Percentiles rank a stretch among this genome's conserved stretches.
Evolutionary conservation across 1,284 basidiomycete species (phyloP).

Genomic region (Papiliotrema nemorosa): DNA sequence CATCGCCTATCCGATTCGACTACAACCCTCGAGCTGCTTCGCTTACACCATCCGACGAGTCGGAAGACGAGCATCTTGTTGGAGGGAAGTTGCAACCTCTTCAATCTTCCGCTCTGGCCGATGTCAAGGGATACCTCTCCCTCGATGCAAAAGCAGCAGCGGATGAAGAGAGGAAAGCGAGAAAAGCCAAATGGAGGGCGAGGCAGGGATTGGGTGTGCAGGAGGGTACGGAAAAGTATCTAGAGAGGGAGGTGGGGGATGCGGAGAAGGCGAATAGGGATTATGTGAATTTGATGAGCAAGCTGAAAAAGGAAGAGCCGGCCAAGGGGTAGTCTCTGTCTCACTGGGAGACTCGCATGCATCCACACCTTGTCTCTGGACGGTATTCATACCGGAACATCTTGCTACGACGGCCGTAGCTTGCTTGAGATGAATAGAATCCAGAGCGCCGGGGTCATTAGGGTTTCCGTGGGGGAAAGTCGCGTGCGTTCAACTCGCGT

Average conservation of each 20-base stretch:
- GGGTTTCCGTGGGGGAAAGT: too few species aligned
- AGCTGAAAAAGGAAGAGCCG: conserved; percentile 34
- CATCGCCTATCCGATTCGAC: conserved; percentile 16
- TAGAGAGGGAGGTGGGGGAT: conserved; percentile 27
- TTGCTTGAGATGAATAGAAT: too few species aligned
- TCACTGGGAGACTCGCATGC: too few species aligned
- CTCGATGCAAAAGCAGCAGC: conserved; percentile 65
- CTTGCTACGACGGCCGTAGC: too few species aligned
- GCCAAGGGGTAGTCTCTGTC: too few species aligned
- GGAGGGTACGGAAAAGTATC: conserved; percentile 30
- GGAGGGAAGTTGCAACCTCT: conserved; percentile 54
- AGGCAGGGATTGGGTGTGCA: conserved; percentile 50
- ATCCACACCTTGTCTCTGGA: too few species aligned
- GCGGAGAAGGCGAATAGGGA: conserved; percentile 45
- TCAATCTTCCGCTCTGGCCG: conserved; percentile 68
- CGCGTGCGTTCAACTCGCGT: too few species aligned
- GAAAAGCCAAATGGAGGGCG: conserved; percentile 68
- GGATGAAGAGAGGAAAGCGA: conserved; percentile 61
- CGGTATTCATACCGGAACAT: too few species aligned
- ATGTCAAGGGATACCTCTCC: conserved; percentile 72
- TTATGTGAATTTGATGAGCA: conserved; percentile 44
- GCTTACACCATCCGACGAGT: conserved; percentile 22
- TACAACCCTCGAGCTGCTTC: conserved; percentile 11
- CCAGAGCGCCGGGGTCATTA: too few species aligned
- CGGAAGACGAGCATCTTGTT: conserved; percentile 45